phyloP scores from a whole-genome alignment of 2,329 filamentous ascomycete species.

The Curvularia spicifera region DNA sequence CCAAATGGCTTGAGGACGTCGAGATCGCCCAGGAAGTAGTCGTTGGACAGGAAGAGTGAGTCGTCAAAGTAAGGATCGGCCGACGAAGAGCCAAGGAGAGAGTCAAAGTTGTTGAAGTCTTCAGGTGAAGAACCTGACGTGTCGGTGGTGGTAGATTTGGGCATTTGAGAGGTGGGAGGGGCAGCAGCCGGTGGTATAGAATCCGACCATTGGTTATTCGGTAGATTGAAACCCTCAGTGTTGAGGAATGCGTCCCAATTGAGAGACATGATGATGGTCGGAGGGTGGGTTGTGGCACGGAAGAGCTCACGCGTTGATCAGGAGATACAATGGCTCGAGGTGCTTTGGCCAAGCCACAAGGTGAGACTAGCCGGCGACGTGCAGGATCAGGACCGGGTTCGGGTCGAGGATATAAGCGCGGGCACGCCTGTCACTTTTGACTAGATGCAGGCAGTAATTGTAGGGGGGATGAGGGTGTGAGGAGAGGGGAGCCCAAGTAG shows the following conservation, averaged over 20 bases:
- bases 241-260: constrained; percentile 50
- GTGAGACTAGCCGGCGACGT: constrained; percentile 30
- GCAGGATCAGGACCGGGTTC: constrained; percentile 24
- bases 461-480: constrained; percentile 2
- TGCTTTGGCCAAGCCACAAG: constrained; percentile 33
- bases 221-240: constrained; percentile 46
- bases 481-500: constrained; percentile 3
- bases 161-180: constrained; percentile 43
- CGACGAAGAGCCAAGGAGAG: constrained; percentile 37
- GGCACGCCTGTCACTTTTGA: constrained; percentile 17
- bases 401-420: constrained; percentile 38
- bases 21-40: constrained; percentile 51
- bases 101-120: constrained; percentile 42
- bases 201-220: constrained; percentile 50
- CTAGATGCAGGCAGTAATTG: constrained; percentile 7
- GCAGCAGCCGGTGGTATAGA: constrained; percentile 37
- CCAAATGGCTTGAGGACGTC: constrained; percentile 49
- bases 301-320: constrained; percentile 48
- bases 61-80: constrained; percentile 48
- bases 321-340: constrained; percentile 41
- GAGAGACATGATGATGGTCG: constrained; percentile 46
- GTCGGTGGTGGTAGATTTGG: constrained; percentile 43
- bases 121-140: constrained; percentile 42
- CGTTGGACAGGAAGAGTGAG: constrained; percentile 46
- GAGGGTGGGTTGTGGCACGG: constrained; percentile 36